Conservation (phyloP, 768 basidiomycete species). For the Tulasnella calospora region DNA sequence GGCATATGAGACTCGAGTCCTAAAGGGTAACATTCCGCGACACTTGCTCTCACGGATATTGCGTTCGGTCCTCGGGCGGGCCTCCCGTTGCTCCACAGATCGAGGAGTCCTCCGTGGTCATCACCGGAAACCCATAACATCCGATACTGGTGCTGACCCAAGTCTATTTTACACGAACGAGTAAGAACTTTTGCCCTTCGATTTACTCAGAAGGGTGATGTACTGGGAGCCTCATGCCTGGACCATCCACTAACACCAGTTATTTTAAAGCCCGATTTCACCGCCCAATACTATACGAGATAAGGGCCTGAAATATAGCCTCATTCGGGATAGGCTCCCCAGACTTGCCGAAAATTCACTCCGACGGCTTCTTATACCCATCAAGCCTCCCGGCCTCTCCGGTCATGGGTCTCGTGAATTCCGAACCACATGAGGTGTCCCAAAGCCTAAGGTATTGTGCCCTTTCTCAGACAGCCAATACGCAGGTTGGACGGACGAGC, state of each 20-base stretch:
- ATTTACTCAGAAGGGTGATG: not conserved
- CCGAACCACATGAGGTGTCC: not conserved
- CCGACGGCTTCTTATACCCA: not conserved
- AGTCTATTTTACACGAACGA: not conserved
- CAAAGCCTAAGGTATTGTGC: not conserved
- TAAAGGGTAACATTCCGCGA: not conserved
- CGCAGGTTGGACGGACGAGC: not conserved
- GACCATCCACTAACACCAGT: not conserved
- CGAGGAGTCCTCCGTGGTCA: not conserved
- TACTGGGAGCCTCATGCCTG: not conserved
- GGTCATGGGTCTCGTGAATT: not conserved
- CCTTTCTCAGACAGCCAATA: not conserved
- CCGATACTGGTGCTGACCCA: not conserved
- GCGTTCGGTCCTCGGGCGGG: not conserved
- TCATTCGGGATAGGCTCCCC: not conserved
- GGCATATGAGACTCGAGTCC: not conserved
- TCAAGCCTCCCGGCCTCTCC: not conserved
- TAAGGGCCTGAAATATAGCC: not conserved
- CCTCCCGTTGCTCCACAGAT: not conserved
- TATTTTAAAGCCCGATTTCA: not conserved
- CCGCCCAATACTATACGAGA: not conserved
- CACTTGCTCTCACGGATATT: not conserved
- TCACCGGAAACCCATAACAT: not conserved
- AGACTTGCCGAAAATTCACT: not conserved
- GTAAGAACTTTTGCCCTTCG: not conserved